These are phyloP conservation scores for Cucurbita argyrosperma DNA, from an alignment of 306 rosid species.

Conservation along the genomic window DNA sequence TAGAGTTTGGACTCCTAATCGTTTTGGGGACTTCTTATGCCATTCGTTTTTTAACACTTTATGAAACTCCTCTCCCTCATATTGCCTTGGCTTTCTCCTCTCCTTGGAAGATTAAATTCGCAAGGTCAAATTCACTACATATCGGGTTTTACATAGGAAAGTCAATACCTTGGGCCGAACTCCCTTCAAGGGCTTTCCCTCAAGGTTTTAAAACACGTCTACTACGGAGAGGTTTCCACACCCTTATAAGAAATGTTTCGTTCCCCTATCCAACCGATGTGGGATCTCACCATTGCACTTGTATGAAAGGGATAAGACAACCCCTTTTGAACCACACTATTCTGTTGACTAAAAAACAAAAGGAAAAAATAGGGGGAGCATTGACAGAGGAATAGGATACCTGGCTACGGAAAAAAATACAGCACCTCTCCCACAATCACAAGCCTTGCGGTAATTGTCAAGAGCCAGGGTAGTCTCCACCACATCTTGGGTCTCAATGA, in stretches of 20 bases:
- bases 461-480: slow-evolving; percentile 96
- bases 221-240: no score
- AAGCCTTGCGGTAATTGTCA: slow-evolving; percentile 88
- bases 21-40: neutral
- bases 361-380: neutral
- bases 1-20: neutral
- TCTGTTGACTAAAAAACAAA: neutral
- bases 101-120: neutral
- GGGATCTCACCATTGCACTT: neutral
- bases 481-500: slow-evolving; percentile 90
- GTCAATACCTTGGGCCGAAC: neutral
- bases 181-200: no score
- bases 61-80: neutral
- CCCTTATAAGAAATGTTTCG: no score
- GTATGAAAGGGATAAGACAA: neutral
- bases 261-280: no score
- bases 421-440: slow-evolving; percentile 99
- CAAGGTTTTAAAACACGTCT: no score
- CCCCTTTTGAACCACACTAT: neutral
- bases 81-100: neutral
- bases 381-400: slow-evolving; percentile 16
- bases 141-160: neutral
- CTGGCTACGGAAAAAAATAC: slow-evolving; percentile 93
- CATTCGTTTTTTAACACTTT: neutral
- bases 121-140: neutral